Evolutionary conservation across 805 yeast species (phyloP).

Genomic region (Wickerhamomyces queroliae): DNA sequence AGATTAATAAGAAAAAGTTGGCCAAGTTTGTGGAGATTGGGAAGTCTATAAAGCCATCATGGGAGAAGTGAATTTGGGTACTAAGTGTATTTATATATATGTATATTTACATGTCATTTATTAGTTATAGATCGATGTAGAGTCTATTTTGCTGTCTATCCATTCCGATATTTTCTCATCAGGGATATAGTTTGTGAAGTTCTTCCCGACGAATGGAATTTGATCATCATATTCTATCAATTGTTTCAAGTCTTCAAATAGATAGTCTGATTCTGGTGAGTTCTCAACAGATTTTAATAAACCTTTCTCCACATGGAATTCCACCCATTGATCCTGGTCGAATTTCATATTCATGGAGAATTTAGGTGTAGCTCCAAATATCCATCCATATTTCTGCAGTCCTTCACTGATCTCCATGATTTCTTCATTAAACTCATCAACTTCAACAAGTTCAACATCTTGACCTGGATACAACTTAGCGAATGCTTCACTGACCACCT

Average conservation of each 20-base stretch:
- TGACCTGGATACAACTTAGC: conserved; percentile 19
- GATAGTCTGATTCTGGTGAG: conserved; percentile 18
- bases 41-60: conserved; percentile 51
- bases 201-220: conserved; percentile 35
- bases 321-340: conserved; percentile 21
- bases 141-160: conserved; percentile 41
- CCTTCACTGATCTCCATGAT: conserved; percentile 33
- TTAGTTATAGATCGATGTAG: conserved; percentile 19
- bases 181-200: conserved; percentile 37
- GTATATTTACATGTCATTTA: neutral
- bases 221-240: conserved; percentile 23
- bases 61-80: conserved; percentile 11
- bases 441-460: conserved; percentile 15
- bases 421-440: conserved; percentile 27
- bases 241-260: conserved; percentile 30
- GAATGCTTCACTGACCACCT: conserved; percentile 23
- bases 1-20: conserved; percentile 29
- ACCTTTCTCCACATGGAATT: conserved; percentile 49
- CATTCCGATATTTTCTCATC: conserved; percentile 39
- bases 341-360: conserved; percentile 49
- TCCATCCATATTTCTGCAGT: conserved; percentile 66
- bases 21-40: conserved; percentile 49
- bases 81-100: neutral
- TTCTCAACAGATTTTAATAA: conserved; percentile 19
- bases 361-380: conserved; percentile 67